Conservation (phyloP, 2,329 filamentous ascomycete species). For the Waltergamsia citrina region DNA sequence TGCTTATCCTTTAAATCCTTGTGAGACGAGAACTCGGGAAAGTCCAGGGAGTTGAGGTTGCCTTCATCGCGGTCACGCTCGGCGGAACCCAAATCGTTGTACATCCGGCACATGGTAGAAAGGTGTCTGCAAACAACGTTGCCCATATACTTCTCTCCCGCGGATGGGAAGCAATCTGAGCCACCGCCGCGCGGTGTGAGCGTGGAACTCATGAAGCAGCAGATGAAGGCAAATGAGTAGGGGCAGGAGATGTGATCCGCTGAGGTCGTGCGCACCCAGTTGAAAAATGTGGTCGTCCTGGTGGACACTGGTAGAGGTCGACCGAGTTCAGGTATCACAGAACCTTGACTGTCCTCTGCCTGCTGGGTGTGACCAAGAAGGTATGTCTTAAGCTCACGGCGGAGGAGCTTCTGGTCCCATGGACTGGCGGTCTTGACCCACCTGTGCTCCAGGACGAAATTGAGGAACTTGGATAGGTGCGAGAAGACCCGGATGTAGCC, state of each 20-base stretch:
- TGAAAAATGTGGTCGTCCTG: constrained; percentile 5
- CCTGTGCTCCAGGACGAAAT: not conserved
- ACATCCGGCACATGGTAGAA: constrained; percentile 9
- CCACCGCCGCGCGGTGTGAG: constrained; percentile 2
- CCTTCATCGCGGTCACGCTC: constrained; percentile 7
- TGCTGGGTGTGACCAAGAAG: constrained; percentile 1
- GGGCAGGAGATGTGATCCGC: constrained; percentile 8
- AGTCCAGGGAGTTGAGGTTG: constrained; percentile 11
- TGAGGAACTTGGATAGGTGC: not conserved
- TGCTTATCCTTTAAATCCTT: constrained; percentile 1
- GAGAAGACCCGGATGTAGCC: not conserved
- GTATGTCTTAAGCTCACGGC: not conserved
- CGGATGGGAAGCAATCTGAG: constrained; percentile 4
- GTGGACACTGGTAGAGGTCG: not conserved
- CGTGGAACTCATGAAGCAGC: constrained; percentile 7
- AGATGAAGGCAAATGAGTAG: constrained; percentile 8
- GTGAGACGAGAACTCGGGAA: constrained; percentile 7
- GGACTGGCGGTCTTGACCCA: constrained; percentile 1
- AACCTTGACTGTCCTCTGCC: not conserved
- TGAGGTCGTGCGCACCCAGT: constrained; percentile 8
- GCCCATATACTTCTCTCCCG: constrained; percentile 6
- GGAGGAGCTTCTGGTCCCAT: constrained; percentile 1
- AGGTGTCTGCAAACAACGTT: constrained; percentile 6
- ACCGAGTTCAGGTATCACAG: not conserved
- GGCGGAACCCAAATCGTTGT: constrained; percentile 10